A percentile compares a stretch with the other conserved stretches of the same genome.
Conservation (phyloP, 1,284 basidiomycete genomes). For the Malassezia cuniculi region DNA sequence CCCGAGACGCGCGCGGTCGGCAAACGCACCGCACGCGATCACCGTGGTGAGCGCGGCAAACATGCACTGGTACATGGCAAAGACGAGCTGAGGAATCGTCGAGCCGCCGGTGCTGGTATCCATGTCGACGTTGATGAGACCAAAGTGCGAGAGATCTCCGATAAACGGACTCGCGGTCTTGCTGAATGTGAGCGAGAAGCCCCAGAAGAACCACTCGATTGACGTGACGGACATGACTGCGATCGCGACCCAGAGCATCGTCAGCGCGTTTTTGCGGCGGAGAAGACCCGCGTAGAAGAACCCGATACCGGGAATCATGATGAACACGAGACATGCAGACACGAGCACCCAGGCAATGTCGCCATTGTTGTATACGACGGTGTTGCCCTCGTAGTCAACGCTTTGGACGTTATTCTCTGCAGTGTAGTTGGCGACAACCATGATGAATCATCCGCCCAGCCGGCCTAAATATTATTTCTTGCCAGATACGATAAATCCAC, state of each 20-base stretch:
- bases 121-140: constrained; percentile 65
- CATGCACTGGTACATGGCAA: constrained; percentile 78
- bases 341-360: constrained; percentile 51
- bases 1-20: constrained; percentile 75
- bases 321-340: constrained; percentile 56
- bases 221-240: constrained; percentile 62
- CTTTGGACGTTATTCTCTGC: constrained; percentile 16
- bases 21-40: constrained; percentile 77
- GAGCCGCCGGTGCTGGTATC: constrained; percentile 52
- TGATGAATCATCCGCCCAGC: not conserved
- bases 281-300: constrained; percentile 76
- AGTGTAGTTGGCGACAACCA: constrained; percentile 22
- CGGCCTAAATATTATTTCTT: no score
- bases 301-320: constrained; percentile 63
- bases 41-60: constrained; percentile 58
- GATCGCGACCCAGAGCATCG: constrained; percentile 77
- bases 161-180: constrained; percentile 46
- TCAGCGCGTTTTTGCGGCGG: constrained; percentile 77
- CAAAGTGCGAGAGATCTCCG: constrained; percentile 59
- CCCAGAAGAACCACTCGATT: constrained; percentile 52
- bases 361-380: constrained; percentile 46
- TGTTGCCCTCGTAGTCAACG: constrained; percentile 8
- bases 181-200: constrained; percentile 47
- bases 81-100: constrained; percentile 62
- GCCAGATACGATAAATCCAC: no score